A percentile compares a stretch with the other conserved stretches of the same genome.
phyloP scores from a whole-genome alignment of 139 green algal species.

The Tetraselmis striata region DNA sequence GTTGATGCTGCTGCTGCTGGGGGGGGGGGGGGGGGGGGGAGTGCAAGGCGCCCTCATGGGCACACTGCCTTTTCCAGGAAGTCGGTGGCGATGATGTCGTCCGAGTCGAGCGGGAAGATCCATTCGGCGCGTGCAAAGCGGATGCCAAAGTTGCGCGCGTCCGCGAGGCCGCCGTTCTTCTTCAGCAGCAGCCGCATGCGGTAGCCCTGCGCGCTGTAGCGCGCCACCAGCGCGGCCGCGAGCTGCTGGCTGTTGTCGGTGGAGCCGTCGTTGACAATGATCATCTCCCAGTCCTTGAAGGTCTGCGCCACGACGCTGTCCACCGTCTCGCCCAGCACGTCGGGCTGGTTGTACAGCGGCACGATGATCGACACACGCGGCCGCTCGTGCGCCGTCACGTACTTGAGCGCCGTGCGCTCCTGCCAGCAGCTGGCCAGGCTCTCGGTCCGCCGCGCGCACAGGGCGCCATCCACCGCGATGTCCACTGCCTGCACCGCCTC shows the following conservation, averaged over 20 bases:
- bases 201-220: not conserved
- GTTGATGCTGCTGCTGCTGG: too few relatives aligned
- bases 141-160: conserved; percentile 28
- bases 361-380: conserved; percentile 19
- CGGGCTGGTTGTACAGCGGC: conserved; percentile 22
- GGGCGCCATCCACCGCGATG: not conserved
- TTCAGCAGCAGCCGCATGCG: conserved; percentile 25
- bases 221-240: not conserved
- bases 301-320: conserved; percentile 18
- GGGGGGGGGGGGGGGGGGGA: too few relatives aligned
- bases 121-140: conserved; percentile 15
- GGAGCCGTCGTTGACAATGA: conserved; percentile 27
- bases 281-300: conserved; percentile 20
- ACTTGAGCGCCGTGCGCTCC: conserved; percentile 4
- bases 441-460: conserved; percentile 1
- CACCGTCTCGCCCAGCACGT: conserved; percentile 18
- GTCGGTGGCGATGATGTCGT: conserved; percentile 25
- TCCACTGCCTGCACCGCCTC: not conserved
- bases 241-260: conserved; percentile 18
- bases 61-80: conserved; percentile 15
- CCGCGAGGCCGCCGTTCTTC: conserved; percentile 29
- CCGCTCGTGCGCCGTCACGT: not conserved
- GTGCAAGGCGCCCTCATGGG: too few relatives aligned
- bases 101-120: conserved; percentile 35
- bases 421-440: not conserved